Conservation (phyloP, 768 basidiomycete genomes). For the Hortiboletus campestris region DNA sequence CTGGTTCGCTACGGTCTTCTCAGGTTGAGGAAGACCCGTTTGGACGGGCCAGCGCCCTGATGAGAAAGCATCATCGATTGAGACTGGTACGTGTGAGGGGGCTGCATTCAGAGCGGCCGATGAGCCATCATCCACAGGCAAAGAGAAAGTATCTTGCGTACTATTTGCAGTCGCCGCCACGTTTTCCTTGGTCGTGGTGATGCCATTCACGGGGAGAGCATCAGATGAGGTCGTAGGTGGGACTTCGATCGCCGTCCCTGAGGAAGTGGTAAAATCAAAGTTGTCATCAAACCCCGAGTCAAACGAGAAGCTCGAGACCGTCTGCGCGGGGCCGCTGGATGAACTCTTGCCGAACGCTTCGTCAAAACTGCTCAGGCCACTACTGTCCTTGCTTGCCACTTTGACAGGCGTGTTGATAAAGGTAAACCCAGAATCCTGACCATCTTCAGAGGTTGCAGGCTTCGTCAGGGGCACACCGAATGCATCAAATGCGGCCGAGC, state of each 20-base stretch:
- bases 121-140: constrained; percentile 12
- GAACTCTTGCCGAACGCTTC: constrained; percentile 66
- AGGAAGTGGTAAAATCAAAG: constrained; percentile 57
- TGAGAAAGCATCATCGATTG: constrained; percentile 51
- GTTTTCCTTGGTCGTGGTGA: constrained; percentile 8
- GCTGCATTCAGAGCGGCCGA: constrained; percentile 11
- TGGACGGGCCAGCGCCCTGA: constrained; percentile 17
- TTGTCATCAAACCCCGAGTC: constrained; percentile 63
- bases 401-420: constrained; percentile 17
- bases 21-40: constrained; percentile 11
- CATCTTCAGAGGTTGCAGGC: constrained; percentile 17
- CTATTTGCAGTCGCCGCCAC: constrained; percentile 6
- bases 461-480: constrained; percentile 38
- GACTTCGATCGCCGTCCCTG: constrained; percentile 32
- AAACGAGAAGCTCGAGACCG: constrained; percentile 51
- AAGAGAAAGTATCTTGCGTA: constrained; percentile 10
- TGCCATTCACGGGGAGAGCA: constrained; percentile 27
- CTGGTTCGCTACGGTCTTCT: constrained; percentile 13
- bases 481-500: constrained; percentile 31
- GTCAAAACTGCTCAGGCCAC: constrained; percentile 61
- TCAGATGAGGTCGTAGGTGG: constrained; percentile 26
- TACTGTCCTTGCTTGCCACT: constrained; percentile 14
- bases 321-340: constrained; percentile 33
- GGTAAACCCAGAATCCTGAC: constrained; percentile 20
- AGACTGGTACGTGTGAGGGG: constrained; percentile 27